Percentiles rank a stretch among this genome's conserved stretches.
Conservation (phyloP, 192 early-diverging fungal genomes). For the Dissophora globulifera region DNA sequence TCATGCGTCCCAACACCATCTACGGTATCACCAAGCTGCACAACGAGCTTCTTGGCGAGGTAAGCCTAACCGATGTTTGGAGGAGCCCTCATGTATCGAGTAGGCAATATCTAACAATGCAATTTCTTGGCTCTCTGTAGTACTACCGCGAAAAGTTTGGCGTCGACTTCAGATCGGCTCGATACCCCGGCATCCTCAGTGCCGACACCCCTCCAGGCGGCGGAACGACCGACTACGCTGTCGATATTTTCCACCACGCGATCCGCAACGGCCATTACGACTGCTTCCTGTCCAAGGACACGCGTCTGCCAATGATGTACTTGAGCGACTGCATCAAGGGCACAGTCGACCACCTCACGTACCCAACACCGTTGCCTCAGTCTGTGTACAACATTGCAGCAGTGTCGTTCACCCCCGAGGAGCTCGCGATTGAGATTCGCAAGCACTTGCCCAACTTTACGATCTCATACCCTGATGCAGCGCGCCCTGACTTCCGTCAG, state of each 20-base stretch:
- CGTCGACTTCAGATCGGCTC: conserved; percentile 72
- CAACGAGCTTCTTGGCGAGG: conserved; percentile 72
- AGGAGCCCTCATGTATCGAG: too few relatives aligned
- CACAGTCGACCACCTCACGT: conserved; percentile 68
- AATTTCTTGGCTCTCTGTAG: conserved; percentile 8
- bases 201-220: conserved; percentile 75
- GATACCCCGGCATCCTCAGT: conserved; percentile 74
- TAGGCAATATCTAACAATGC: too few relatives aligned
- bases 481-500: conserved; percentile 67
- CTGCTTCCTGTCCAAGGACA: conserved; percentile 67
- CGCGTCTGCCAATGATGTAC: conserved; percentile 74
- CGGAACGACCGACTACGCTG: conserved; percentile 75
- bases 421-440: conserved; percentile 65
- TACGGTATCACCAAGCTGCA: conserved; percentile 78
- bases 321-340: conserved; percentile 72
- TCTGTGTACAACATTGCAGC: conserved; percentile 73
- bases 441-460: conserved; percentile 63
- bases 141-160: conserved; percentile 72
- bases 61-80: too few relatives aligned
- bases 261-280: conserved; percentile 65
- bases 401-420: conserved; percentile 66
- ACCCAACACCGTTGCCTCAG: conserved; percentile 64
- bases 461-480: conserved; percentile 60
- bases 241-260: conserved; percentile 75
- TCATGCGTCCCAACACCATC: conserved; percentile 76